These are phyloP conservation scores for Wickerhamomyces sydowiorum DNA, from an alignment of 805 yeast species.

Conservation along the genomic window DNA sequence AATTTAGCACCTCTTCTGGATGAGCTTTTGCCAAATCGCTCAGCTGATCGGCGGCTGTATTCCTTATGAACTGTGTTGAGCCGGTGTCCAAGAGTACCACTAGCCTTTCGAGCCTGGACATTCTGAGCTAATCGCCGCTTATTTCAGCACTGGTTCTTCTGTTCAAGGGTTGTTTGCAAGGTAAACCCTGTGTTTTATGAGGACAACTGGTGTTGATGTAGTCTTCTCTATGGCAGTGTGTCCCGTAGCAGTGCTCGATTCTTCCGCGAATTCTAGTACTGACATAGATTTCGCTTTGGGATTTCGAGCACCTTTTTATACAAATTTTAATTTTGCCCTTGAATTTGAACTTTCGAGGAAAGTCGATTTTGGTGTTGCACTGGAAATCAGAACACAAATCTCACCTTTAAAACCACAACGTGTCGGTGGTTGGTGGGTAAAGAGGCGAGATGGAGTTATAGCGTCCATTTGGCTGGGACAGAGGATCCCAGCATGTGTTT, in stretches of 20 bases:
- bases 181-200: no score
- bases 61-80: conserved; percentile 86
- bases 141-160: no score
- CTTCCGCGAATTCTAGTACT: not conserved
- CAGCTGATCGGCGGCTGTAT: conserved; percentile 95
- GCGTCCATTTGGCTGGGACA: no score
- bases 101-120: conserved; percentile 39
- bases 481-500: no score
- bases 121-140: conserved; percentile 6
- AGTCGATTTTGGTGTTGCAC: no score
- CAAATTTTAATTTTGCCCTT: not conserved
- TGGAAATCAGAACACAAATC: no score
- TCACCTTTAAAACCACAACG: no score
- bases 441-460: no score
- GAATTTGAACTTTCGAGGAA: no score
- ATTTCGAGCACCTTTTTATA: conserved; percentile 1
- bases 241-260: not conserved
- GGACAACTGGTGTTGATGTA: no score
- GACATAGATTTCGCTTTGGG: not conserved
- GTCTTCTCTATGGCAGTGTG: not conserved
- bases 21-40: conserved; percentile 92
- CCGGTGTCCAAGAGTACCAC: conserved; percentile 76
- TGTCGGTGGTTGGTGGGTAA: no score
- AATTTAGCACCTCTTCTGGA: conserved; percentile 83
- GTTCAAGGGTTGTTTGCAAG: no score